A percentile compares a stretch with the other conserved stretches of the same genome.
Conservation (phyloP, 1,139 yeast species). For the Debaryomyces sp. region DNA sequence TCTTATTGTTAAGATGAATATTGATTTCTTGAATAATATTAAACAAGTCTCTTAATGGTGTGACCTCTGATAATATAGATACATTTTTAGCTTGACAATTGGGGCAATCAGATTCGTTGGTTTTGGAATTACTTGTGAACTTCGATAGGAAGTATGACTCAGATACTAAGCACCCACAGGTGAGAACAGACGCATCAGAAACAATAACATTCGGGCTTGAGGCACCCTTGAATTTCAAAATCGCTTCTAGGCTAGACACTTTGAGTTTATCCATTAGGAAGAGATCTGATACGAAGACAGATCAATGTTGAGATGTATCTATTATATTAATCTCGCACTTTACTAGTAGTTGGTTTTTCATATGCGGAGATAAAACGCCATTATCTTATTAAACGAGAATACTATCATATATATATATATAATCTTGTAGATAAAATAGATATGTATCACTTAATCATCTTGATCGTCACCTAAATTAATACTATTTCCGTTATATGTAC, state of each 20-base stretch:
- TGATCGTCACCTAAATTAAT: constrained; percentile 11
- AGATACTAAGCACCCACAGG: constrained; percentile 76
- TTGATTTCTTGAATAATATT: constrained; percentile 31
- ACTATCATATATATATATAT: background rate
- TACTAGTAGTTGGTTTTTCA: background rate
- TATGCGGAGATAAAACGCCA: background rate
- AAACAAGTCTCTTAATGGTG: constrained; percentile 57
- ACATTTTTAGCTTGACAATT: constrained; percentile 42
- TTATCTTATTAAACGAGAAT: background rate
- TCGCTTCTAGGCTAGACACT: constrained; percentile 29
- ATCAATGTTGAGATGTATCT: background rate
- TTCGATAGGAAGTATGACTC: constrained; percentile 36
- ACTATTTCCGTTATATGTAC: constrained; percentile 26
- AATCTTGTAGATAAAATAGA: background rate
- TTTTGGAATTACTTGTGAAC: constrained; percentile 16
- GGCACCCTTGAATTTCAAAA: constrained; percentile 32
- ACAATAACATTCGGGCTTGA: constrained; percentile 24
- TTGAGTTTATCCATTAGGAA: constrained; percentile 30
- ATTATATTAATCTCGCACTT: background rate
- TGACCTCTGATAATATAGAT: constrained; percentile 44
- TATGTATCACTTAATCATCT: background rate
- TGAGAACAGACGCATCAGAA: constrained; percentile 56
- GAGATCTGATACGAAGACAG: background rate
- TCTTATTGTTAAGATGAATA: constrained; percentile 11
- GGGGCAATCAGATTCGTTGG: constrained; percentile 44